Evolutionary conservation across 495 filamentous ascomycete genomes (phyloP).

Genomic region (Annulohypoxylon bovei): DNA sequence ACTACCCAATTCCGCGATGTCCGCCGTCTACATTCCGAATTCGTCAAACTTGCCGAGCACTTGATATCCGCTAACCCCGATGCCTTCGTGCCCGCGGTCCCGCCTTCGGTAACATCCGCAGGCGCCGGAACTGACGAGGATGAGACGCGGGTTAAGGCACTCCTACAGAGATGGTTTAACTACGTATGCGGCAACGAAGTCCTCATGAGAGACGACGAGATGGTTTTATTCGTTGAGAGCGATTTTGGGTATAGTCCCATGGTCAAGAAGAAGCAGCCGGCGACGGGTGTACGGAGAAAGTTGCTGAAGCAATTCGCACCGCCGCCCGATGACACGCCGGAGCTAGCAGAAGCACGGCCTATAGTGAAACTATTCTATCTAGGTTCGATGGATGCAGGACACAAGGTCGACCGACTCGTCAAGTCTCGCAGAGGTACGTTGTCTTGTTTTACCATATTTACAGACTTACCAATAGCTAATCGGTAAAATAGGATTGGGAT

Average conservation of each 20-base stretch:
- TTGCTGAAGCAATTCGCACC: slow-evolving; percentile 99
- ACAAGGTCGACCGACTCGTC: slow-evolving; percentile 94
- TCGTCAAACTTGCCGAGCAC: slow-evolving; percentile 92
- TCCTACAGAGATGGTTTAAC: slow-evolving; percentile 95
- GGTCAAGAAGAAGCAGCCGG: slow-evolving; percentile 94
- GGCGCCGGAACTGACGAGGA: slow-evolving; percentile 98
- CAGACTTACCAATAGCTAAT: slow-evolving; percentile 25
- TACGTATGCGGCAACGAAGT: slow-evolving; percentile 90
- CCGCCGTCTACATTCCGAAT: slow-evolving; percentile 93
- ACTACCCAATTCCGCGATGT: slow-evolving; percentile 99
- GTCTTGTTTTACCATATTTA: neutral
- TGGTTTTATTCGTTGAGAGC: slow-evolving; percentile 96
- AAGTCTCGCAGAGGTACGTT: slow-evolving; percentile 86
- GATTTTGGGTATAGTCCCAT: slow-evolving; percentile 98
- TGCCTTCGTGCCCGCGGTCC: slow-evolving; percentile 96
- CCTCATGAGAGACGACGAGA: slow-evolving; percentile 93
- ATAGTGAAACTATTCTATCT: slow-evolving; percentile 96
- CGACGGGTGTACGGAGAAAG: slow-evolving; percentile 92
- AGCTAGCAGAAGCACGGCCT: slow-evolving; percentile 87
- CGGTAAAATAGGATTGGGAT: slow-evolving; percentile 74
- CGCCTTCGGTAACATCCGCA: slow-evolving; percentile 87
- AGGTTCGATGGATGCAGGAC: slow-evolving; percentile 91
- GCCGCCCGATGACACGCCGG: slow-evolving; percentile 95
- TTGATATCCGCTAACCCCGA: slow-evolving; percentile 96
- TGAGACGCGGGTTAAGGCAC: slow-evolving; percentile 84